Percentiles rank a stretch among this genome's conserved stretches.
phyloP scores from a whole-genome alignment of 352 stramenopile species.

The Globisporangium middletonii region DNA sequence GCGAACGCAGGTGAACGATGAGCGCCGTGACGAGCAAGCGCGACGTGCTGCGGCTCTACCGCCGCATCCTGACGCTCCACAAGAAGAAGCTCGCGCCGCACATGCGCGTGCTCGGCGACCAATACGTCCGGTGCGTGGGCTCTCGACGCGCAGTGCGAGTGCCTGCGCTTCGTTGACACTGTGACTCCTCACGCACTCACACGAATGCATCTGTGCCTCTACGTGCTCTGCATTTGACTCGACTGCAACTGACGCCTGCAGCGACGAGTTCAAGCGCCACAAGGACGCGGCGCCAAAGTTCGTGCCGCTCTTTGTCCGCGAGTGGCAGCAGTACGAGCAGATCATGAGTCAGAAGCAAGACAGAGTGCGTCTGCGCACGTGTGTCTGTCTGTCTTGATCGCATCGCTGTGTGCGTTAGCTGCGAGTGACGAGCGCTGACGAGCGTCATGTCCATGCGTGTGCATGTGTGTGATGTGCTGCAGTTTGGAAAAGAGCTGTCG shows the following conservation, averaged over 20 bases:
- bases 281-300: conserved; percentile 74
- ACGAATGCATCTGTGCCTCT: background rate
- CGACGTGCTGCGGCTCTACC: conserved; percentile 67
- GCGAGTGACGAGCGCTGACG: background rate
- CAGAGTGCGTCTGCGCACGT: conserved; percentile 19
- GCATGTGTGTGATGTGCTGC: background rate
- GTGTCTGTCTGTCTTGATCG: background rate
- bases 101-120: conserved; percentile 79
- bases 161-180: background rate
- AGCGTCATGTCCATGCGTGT: background rate
- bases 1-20: conserved; percentile 24
- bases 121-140: conserved; percentile 59
- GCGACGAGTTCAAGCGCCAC: conserved; percentile 82
- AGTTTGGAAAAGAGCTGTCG: conserved; percentile 73
- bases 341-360: conserved; percentile 48
- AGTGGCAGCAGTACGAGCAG: conserved; percentile 72
- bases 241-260: conserved; percentile 5
- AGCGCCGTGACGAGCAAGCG: conserved; percentile 19
- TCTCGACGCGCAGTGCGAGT: background rate
- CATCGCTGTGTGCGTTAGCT: background rate
- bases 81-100: conserved; percentile 62
- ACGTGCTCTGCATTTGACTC: background rate
- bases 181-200: background rate
- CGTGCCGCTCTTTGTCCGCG: conserved; percentile 63
- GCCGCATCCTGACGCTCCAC: conserved; percentile 75